Base-by-base conservation (phyloP, 345 rosid species). In the Balakata baccata region DNA sequence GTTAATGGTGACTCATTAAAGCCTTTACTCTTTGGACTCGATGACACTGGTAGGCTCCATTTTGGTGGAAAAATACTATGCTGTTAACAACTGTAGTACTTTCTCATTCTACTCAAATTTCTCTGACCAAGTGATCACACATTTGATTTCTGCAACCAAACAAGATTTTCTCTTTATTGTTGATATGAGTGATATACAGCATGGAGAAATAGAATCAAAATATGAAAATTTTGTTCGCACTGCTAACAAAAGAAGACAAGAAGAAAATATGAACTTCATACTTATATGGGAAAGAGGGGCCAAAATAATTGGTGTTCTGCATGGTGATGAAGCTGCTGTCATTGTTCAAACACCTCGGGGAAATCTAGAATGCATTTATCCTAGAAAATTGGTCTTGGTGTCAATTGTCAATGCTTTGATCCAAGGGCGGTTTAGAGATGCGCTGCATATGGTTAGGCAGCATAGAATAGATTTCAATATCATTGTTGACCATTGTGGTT, bases 221-320 rank as follows among this genome's bases (percentile, higher is more conserved):
- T 86, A 77, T 18, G 89, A 76, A 43, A 87, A 83, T 78, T 88
- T 92, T 78, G 60, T 81, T 50, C 83, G 80, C 68, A 14, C 49
- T 43, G 81, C 78, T 81, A 85, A 77, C 77, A 91, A 81, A 82
- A 86, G 78, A 75, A 85, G 79, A 29, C 1, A 29, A 72, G 89
- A 88, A 70, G 96, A 91, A 78, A 88, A 75, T 52, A 79, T 81
- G 78, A 82, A 82, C 83, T 88, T 77, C 58, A 80, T 89, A 64
- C 84, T 89, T 81, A 81, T 92, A 25, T 95, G 98, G 99, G 99
- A 95, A 81, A 91, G 84, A 82, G 94, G 98, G 70, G 96, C 96
- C 75, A 89, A 89, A 87, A 73, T 89, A 66, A 54, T 86, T 41
- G 99, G 99, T 59, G 93, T 92, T 73, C 83, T 95, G 77, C 92